Evolutionary conservation across 2,329 filamentous ascomycete species (phyloP).

Genomic region (Fusarium subtropicale): DNA sequence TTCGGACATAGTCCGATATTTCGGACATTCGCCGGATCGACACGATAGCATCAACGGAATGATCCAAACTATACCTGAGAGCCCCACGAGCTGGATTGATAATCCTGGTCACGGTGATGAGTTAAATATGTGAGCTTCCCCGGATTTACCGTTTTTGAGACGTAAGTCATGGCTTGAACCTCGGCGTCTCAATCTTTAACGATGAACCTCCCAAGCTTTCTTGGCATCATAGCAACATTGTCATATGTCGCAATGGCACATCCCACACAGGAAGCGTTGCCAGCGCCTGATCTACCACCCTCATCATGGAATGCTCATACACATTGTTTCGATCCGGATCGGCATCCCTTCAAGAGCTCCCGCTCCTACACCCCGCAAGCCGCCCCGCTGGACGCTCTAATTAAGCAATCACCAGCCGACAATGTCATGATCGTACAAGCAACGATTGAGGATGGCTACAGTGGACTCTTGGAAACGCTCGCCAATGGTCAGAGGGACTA

Average conservation of each 20-base stretch:
- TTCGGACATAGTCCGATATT: not conserved
- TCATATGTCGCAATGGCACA: not conserved
- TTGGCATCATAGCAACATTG: not conserved
- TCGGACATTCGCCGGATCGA: not conserved
- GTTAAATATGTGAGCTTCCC: not conserved
- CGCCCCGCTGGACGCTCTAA: not conserved
- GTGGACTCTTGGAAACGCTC: not conserved
- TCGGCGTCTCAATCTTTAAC: no score
- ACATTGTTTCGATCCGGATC: slow-evolving; percentile 13
- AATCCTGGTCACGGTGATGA: not conserved
- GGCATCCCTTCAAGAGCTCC: not conserved
- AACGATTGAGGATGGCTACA: slow-evolving; percentile 11
- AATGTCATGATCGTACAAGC: slow-evolving; percentile 20
- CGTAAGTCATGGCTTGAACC: accelerated
- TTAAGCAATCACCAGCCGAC: not conserved
- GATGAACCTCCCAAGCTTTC: not conserved
- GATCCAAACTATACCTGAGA: not conserved
- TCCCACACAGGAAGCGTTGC: not conserved
- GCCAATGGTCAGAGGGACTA: not conserved
- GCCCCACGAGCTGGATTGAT: not conserved
- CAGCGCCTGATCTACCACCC: accelerated
- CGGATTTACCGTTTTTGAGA: accelerated
- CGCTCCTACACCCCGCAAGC: slow-evolving; percentile 11
- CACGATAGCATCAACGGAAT: not conserved
- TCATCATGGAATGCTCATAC: slow-evolving; percentile 6